These are phyloP conservation scores for Erodium maritimum DNA, from an alignment of 345 rosid genomes.

Conservation along the genomic window DNA sequence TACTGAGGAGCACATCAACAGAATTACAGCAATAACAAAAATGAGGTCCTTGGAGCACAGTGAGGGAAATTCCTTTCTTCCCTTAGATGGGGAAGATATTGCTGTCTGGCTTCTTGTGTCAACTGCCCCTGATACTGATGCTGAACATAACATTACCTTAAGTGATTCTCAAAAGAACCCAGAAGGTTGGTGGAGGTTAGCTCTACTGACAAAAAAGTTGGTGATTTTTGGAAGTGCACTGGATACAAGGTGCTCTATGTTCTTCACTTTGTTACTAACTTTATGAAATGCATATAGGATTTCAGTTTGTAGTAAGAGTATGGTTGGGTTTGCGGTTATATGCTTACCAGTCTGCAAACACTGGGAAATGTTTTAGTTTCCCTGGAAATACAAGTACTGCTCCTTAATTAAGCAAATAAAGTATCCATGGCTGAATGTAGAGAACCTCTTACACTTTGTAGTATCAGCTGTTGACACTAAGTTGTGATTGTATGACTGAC, in stretches of 20 bases:
- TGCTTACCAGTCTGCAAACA: background rate
- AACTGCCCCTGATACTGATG: slow-evolving; percentile 26
- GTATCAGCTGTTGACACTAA: background rate
- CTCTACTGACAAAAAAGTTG: slow-evolving; percentile 44
- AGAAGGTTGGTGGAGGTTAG: slow-evolving; percentile 55
- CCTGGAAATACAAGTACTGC: background rate
- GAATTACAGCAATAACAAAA: slow-evolving; percentile 43
- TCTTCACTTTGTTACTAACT: background rate
- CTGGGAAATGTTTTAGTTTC: background rate
- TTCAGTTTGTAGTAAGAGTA: background rate
- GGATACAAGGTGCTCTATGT: slow-evolving; percentile 48
- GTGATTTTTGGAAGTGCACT: slow-evolving; percentile 48
- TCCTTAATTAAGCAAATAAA: background rate
- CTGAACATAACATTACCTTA: slow-evolving; percentile 18
- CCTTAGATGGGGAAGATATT: slow-evolving; percentile 38
- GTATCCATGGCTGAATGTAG: background rate
- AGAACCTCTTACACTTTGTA: no score
- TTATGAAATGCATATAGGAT: background rate
- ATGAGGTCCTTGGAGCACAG: slow-evolving; percentile 24
- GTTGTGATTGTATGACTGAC: slow-evolving; percentile 7
- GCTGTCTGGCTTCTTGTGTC: slow-evolving; percentile 68
- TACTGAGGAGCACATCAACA: slow-evolving; percentile 25
- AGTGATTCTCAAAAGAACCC: slow-evolving; percentile 22
- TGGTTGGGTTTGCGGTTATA: background rate
- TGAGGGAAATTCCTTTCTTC: slow-evolving; percentile 26